Conservation (phyloP, 2,329 filamentous ascomycete species). For the Pseudocercospora fijiensis region DNA sequence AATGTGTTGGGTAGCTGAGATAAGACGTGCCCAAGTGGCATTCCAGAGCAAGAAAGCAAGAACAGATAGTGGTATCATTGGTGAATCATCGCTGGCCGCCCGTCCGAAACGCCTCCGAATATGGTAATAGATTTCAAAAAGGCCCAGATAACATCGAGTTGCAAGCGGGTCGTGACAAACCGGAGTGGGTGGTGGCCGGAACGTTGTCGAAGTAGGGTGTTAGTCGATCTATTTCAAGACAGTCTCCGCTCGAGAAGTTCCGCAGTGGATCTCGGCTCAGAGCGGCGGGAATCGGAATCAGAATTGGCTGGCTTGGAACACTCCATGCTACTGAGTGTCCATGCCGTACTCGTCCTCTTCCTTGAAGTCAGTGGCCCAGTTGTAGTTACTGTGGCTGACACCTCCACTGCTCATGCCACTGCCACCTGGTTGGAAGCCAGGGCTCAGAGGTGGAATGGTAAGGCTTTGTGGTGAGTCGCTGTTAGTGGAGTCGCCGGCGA, state of each 20-base stretch:
- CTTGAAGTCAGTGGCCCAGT: conserved; percentile 65
- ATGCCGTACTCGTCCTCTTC: conserved; percentile 93
- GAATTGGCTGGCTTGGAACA: conserved; percentile 4
- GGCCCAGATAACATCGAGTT: conserved; percentile 16
- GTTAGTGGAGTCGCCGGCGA: conserved; percentile 73
- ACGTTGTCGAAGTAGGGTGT: conserved; percentile 14
- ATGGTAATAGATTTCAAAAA: conserved; percentile 21
- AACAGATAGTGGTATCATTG: conserved; percentile 30
- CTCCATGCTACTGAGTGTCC: conserved; percentile 52
- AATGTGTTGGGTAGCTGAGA: conserved; percentile 18
- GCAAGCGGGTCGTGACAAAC: conserved; percentile 13
- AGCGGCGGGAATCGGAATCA: background rate
- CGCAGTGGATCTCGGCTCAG: conserved; percentile 16
- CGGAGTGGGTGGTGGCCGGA: conserved; percentile 17
- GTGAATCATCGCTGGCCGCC: conserved; percentile 13
- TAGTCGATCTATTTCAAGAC: conserved; percentile 15
- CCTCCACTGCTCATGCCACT: conserved; percentile 57
- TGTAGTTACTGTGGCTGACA: conserved; percentile 45
- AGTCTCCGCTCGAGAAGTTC: conserved; percentile 13
- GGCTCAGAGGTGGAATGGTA: conserved; percentile 44
- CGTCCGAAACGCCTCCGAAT: conserved; percentile 21
- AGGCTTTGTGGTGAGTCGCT: conserved; percentile 45
- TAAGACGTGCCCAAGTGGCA: conserved; percentile 7
- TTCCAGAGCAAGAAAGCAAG: conserved; percentile 19
- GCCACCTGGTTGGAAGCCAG: conserved; percentile 62